These are phyloP conservation scores for Nakaseomyces uthaithaninus DNA, from an alignment of 1,139 yeast genomes.

Conservation along the genomic window DNA sequence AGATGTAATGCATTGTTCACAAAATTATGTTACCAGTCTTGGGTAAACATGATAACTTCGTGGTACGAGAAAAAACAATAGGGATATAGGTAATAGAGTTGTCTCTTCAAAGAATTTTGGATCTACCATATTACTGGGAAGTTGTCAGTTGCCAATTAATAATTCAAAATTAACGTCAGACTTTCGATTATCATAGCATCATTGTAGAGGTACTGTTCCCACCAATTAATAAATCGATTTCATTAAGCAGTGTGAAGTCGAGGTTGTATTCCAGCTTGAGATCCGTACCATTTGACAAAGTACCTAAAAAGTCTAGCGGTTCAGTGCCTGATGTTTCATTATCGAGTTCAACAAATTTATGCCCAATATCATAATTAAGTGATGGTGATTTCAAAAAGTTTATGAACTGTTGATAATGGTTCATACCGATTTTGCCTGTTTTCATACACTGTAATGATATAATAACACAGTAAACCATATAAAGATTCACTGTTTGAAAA, in stretches of 20 bases:
- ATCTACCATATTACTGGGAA: not conserved
- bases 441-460: slow-evolving; percentile 27
- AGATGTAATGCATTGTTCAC: too few relatives aligned
- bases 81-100: too few relatives aligned
- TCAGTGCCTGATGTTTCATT: slow-evolving; percentile 17
- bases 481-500: slow-evolving; percentile 23
- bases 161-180: not conserved
- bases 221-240: slow-evolving; percentile 27
- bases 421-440: slow-evolving; percentile 18
- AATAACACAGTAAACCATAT: slow-evolving; percentile 28
- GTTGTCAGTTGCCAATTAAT: not conserved
- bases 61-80: too few relatives aligned
- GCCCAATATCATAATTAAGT: slow-evolving; percentile 25
- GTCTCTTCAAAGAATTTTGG: too few relatives aligned
- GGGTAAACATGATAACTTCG: too few relatives aligned
- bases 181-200: not conserved
- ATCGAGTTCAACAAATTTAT: slow-evolving; percentile 23
- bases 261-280: slow-evolving; percentile 28
- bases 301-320: slow-evolving; percentile 21
- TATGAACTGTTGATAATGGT: slow-evolving; percentile 14
- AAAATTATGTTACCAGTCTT: too few relatives aligned
- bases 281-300: slow-evolving; percentile 26
- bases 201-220: slow-evolving; percentile 7
- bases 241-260: slow-evolving; percentile 28
- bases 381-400: slow-evolving; percentile 21